Conservation (phyloP, 306 rosid species). For the Dalbergia cultrata region DNA sequence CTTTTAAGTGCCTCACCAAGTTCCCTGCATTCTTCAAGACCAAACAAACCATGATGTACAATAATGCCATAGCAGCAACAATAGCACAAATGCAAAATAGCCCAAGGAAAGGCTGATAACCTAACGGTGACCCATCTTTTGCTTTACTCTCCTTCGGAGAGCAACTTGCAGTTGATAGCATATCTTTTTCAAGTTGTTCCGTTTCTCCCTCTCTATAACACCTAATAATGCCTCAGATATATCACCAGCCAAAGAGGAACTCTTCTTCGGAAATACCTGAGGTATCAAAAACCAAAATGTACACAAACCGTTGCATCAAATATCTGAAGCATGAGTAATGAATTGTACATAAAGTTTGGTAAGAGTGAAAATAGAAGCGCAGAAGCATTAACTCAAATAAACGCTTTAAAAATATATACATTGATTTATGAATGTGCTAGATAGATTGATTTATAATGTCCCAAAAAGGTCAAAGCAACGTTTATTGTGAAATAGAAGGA, state of each 20-base stretch:
- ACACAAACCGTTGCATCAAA: not conserved
- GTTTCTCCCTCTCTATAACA: constrained; percentile 43
- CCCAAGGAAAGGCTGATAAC: constrained; percentile 43
- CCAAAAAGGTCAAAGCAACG: too few species aligned
- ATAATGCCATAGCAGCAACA: constrained; percentile 35
- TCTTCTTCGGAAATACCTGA: constrained; percentile 34
- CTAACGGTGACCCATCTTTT: not conserved
- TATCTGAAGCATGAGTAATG: not conserved
- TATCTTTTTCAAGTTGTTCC: constrained; percentile 41
- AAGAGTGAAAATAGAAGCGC: constrained; percentile 30
- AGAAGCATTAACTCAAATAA: too few species aligned
- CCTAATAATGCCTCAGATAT: constrained; percentile 44
- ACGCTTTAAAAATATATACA: too few species aligned
- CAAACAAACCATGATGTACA: constrained; percentile 21
- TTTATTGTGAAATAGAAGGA: not conserved
- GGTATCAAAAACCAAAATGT: constrained; percentile 7
- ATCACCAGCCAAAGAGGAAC: constrained; percentile 34
- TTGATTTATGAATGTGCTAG: too few species aligned
- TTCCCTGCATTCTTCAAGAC: constrained; percentile 36
- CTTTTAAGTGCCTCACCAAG: constrained; percentile 1
- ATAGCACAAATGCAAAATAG: constrained; percentile 26
- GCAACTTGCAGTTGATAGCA: constrained; percentile 22
- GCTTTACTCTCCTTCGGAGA: not conserved
- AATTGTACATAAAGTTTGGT: not conserved
- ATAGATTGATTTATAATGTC: too few species aligned